phyloP scores from a whole-genome alignment of 108 stramenopile genomes.

The Cyclotella choctawhatcheeana region DNA sequence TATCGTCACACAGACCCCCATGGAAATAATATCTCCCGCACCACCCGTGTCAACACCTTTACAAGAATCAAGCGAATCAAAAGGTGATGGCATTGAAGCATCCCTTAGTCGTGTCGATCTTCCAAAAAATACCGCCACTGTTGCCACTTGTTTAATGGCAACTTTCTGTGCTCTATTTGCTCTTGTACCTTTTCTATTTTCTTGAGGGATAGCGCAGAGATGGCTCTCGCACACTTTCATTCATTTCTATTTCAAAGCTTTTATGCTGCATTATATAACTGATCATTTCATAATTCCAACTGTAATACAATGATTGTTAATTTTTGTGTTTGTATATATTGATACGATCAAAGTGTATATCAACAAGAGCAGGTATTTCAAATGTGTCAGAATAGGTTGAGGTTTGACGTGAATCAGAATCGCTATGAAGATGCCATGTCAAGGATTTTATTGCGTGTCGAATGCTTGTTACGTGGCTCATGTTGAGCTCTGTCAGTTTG shows the following conservation, averaged over 20 bases:
- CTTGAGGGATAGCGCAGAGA: no score
- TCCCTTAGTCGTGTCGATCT: not conserved
- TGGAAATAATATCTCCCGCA: not conserved
- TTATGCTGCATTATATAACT: no score
- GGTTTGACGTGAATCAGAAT: not conserved
- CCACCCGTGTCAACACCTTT: not conserved
- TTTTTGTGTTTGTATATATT: constrained; percentile 38
- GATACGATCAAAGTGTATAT: constrained; percentile 47
- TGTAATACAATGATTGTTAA: no score
- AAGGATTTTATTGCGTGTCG: constrained; percentile 41
- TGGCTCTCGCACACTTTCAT: no score
- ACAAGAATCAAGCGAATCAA: not conserved
- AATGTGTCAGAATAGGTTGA: not conserved
- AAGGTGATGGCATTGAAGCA: not conserved
- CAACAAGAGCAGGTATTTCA: constrained; percentile 33
- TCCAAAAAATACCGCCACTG: not conserved
- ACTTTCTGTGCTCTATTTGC: no score
- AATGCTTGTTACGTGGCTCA: constrained; percentile 36
- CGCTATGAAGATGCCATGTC: constrained; percentile 15
- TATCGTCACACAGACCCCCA: not conserved
- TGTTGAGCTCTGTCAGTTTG: constrained; percentile 19
- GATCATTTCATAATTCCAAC: no score
- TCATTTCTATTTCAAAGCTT: no score
- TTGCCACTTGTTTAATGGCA: no score
- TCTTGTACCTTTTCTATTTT: no score